Evolutionary conservation across 805 yeast genomes (phyloP).

Genomic region (Candida alai): DNA sequence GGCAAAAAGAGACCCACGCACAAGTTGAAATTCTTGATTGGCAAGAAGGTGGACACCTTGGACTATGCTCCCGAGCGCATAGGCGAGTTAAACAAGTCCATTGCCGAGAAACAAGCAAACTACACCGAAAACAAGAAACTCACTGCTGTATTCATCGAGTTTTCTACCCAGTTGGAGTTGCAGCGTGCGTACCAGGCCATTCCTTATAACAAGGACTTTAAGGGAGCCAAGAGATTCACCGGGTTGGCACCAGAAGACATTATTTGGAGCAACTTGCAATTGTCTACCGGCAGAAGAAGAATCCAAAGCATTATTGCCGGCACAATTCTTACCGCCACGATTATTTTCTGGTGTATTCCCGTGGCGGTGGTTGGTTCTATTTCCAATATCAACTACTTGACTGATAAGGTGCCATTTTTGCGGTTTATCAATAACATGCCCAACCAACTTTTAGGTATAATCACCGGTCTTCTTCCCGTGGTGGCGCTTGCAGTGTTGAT

Average conservation of each 20-base stretch:
- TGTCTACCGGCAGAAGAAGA: constrained; percentile 54
- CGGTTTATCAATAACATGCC: constrained; percentile 58
- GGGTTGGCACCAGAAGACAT: constrained; percentile 80
- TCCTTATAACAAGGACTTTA: constrained; percentile 50
- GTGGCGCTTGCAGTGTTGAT: constrained; percentile 60
- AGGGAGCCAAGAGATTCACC: constrained; percentile 45
- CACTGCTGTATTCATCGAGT: constrained; percentile 76
- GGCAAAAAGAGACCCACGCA: constrained; percentile 78
- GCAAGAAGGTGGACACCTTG: constrained; percentile 83
- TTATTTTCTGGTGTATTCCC: constrained; percentile 69
- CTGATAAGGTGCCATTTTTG: constrained; percentile 48
- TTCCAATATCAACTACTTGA: constrained; percentile 62
- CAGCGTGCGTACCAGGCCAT: constrained; percentile 87
- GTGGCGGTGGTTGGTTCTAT: constrained; percentile 75
- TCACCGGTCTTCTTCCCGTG: constrained; percentile 69
- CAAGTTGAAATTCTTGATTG: constrained; percentile 63
- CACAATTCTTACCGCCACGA: constrained; percentile 58
- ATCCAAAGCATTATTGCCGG: constrained; percentile 56
- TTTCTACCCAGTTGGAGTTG: constrained; percentile 79
- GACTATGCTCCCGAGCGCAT: constrained; percentile 65
- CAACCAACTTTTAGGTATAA: constrained; percentile 48
- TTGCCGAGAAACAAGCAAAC: constrained; percentile 52
- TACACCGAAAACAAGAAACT: constrained; percentile 49
- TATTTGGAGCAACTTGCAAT: constrained; percentile 73
- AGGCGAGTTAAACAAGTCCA: constrained; percentile 65